These are phyloP conservation scores for Paraphoma sp. DNA, from an alignment of 2,329 filamentous ascomycete genomes.

Conservation along the genomic window DNA sequence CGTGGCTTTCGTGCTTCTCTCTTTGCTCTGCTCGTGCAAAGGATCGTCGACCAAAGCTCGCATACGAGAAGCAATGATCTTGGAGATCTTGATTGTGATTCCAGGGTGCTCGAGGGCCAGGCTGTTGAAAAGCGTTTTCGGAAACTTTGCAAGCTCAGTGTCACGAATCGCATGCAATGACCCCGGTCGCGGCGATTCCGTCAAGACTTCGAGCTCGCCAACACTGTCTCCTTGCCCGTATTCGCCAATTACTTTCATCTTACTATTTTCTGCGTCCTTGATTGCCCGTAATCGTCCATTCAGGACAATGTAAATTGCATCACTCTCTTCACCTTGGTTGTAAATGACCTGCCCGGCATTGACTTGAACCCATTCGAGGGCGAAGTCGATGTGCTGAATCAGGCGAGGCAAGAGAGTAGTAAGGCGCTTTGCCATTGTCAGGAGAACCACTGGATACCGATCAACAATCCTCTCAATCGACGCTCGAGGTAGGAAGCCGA, in stretches of 20 bases:
- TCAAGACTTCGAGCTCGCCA: slow-evolving; percentile 95
- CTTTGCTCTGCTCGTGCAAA: slow-evolving; percentile 68
- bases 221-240: slow-evolving; percentile 98
- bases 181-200: slow-evolving; percentile 87
- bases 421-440: slow-evolving; percentile 95
- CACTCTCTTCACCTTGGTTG: slow-evolving; percentile 91
- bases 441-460: slow-evolving; percentile 84
- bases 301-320: slow-evolving; percentile 96
- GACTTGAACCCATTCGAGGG: slow-evolving; percentile 97
- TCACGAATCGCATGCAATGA: slow-evolving; percentile 96
- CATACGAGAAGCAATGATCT: slow-evolving; percentile 97
- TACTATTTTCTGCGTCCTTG: slow-evolving; percentile 79
- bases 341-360: slow-evolving; percentile 94
- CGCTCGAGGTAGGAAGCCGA: slow-evolving; percentile 86
- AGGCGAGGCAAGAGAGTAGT: slow-evolving; percentile 87
- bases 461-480: slow-evolving; percentile 93
- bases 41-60: slow-evolving; percentile 84
- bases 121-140: slow-evolving; percentile 95
- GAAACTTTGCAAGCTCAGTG: slow-evolving; percentile 95
- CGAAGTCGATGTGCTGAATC: slow-evolving; percentile 97
- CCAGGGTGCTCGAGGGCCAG: slow-evolving; percentile 95
- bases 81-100: slow-evolving; percentile 98
- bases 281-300: slow-evolving; percentile 90
- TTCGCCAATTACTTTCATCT: slow-evolving; percentile 86
- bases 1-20: slow-evolving; percentile 62